Evolutionary conservation across 1,284 basidiomycete genomes (phyloP).

Genomic region (Cryptococcus deneoformans): DNA sequence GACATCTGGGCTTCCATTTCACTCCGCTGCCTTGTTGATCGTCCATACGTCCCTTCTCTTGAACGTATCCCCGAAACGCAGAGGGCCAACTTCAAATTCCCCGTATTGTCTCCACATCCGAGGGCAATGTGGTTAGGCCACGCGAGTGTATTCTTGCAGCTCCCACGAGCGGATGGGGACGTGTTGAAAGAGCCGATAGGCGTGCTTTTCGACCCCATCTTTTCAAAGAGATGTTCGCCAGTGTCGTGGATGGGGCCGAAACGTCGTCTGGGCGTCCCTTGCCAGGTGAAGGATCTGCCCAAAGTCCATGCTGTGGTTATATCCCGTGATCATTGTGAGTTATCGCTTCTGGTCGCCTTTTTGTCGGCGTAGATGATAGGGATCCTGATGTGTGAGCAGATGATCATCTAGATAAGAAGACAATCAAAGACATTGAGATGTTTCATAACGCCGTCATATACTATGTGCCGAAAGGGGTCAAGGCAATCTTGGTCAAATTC

Average conservation of each 20-base stretch:
- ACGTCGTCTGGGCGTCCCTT: conserved; percentile 12
- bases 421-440: conserved; percentile 15
- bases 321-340: conserved; percentile 30
- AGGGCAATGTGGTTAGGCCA: conserved; percentile 29
- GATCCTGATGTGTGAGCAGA: conserved; percentile 9
- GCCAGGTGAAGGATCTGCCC: conserved; percentile 14
- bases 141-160: conserved; percentile 19
- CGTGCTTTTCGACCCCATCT: conserved; percentile 25
- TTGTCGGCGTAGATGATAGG: neutral
- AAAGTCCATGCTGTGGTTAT: conserved; percentile 18
- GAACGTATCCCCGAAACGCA: neutral
- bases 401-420: conserved; percentile 22
- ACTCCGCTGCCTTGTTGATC: neutral
- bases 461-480: conserved; percentile 16
- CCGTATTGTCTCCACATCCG: neutral
- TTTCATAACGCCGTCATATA: conserved; percentile 2
- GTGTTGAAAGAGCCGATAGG: conserved; percentile 3
- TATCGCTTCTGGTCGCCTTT: no score
- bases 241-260: conserved; percentile 14
- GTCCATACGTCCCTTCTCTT: neutral
- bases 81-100: neutral
- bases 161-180: conserved; percentile 3
- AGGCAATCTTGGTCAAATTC: conserved; percentile 4
- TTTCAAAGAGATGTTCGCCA: conserved; percentile 25
- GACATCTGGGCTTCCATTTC: neutral